These are phyloP conservation scores for Trametes meyenii DNA, from an alignment of 768 basidiomycete species.

Conservation along the genomic window DNA sequence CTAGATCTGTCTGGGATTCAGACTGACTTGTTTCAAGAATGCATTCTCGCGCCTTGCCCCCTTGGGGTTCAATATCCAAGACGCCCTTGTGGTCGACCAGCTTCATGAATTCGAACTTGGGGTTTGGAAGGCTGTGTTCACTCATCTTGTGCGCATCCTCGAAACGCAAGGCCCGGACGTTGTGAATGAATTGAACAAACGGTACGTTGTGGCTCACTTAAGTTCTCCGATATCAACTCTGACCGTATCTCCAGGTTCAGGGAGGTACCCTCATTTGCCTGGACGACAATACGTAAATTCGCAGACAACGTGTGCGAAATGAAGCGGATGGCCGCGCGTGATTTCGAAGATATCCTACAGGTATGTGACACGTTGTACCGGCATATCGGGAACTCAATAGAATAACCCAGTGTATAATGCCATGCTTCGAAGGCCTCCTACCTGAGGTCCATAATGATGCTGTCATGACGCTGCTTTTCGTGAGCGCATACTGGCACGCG, in stretches of 20 bases:
- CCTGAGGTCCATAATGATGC: conserved; percentile 28
- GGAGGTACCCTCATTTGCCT: conserved; percentile 30
- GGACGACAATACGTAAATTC: conserved; percentile 30
- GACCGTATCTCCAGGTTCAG: conserved; percentile 22
- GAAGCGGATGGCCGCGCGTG: conserved; percentile 21
- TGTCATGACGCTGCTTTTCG: conserved; percentile 31
- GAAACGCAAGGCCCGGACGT: not conserved
- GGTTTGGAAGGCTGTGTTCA: conserved; percentile 34
- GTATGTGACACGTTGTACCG: conserved; percentile 3
- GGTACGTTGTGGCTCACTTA: conserved; percentile 11
- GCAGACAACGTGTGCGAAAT: conserved; percentile 24
- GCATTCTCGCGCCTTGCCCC: conserved; percentile 30
- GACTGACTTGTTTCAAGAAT: conserved; percentile 26
- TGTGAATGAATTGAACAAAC: conserved; percentile 16
- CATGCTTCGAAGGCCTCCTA: conserved; percentile 38
- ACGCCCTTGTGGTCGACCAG: conserved; percentile 33
- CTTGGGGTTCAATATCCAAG: conserved; percentile 28
- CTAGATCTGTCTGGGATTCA: too few relatives aligned
- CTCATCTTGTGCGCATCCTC: conserved; percentile 34
- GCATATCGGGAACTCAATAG: not conserved
- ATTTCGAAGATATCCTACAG: conserved; percentile 16
- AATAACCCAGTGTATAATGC: conserved; percentile 37
- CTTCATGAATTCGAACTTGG: conserved; percentile 39
- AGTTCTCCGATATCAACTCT: not conserved
- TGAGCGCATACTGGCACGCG: conserved; percentile 37